Percentiles rank a stretch among this genome's conserved stretches.
phyloP scores from a whole-genome alignment of 2,329 filamentous ascomycete genomes.

The Aspergillus novofumigatus region DNA sequence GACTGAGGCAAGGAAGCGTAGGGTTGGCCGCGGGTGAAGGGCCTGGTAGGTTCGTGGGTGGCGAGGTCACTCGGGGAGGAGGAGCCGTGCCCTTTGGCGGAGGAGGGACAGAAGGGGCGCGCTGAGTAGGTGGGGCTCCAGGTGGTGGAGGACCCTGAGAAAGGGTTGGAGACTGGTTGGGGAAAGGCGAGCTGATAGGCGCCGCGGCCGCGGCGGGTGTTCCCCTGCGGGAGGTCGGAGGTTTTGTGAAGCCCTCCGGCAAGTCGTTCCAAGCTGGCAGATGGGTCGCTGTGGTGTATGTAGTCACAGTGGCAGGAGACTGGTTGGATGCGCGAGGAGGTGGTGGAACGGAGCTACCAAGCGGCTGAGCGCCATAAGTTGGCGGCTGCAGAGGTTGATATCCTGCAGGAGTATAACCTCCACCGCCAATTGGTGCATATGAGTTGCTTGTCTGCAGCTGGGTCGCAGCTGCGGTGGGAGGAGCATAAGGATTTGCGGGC shows the following conservation, averaged over 20 bases:
- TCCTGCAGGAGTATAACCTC: constrained; percentile 38
- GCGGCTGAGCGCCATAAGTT: constrained; percentile 45
- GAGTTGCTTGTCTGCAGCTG: constrained; percentile 11
- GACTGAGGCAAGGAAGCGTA: constrained; percentile 39
- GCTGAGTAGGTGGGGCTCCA: constrained; percentile 55
- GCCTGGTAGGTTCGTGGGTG: constrained; percentile 63
- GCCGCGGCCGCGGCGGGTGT: constrained; percentile 64
- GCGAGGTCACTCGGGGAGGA: constrained; percentile 66
- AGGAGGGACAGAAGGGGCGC: constrained; percentile 70
- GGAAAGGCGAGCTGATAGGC: constrained; percentile 71
- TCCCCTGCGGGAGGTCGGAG: constrained; percentile 64
- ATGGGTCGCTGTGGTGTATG: constrained; percentile 60
- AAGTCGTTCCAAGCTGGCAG: constrained; percentile 92
- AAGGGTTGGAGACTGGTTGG: constrained; percentile 54
- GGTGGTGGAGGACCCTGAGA: constrained; percentile 50
- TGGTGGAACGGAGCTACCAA: constrained; percentile 49
- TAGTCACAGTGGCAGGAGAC: constrained; percentile 63
- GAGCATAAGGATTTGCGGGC: constrained; percentile 30
- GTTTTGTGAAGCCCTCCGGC: constrained; percentile 73
- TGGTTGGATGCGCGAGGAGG: constrained; percentile 64
- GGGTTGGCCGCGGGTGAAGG: constrained; percentile 48
- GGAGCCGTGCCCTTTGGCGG: constrained; percentile 75
- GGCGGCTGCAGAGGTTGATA: constrained; percentile 54
- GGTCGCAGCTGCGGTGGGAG: constrained; percentile 19
- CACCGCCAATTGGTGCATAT: constrained; percentile 22